Evolutionary conservation across 345 rosid species (phyloP).

Genomic region (Acer yangbiense): DNA sequence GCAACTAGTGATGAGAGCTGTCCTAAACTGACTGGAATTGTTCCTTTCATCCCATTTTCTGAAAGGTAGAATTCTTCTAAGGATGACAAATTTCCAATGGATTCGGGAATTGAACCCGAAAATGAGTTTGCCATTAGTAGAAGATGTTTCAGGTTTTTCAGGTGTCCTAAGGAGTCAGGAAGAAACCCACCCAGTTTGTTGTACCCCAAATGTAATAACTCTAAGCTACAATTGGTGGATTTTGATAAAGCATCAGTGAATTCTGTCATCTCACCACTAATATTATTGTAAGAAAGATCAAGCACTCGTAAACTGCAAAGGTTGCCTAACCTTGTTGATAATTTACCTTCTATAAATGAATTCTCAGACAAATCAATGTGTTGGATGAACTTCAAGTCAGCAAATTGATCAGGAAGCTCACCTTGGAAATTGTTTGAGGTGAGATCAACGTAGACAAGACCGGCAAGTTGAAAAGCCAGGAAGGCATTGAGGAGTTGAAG

Average conservation of each 20-base stretch:
- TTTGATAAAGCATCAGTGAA: conserved; percentile 3
- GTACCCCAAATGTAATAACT: conserved; percentile 20
- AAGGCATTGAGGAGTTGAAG: no score
- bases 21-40: conserved; percentile 26
- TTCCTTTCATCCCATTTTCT: conserved; percentile 20
- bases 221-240: conserved; percentile 22
- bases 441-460: no score
- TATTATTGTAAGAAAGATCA: conserved; percentile 12
- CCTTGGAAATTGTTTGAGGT: no score
- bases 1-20: conserved; percentile 8
- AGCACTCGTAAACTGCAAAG: no score
- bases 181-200: conserved; percentile 20
- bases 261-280: conserved; percentile 17
- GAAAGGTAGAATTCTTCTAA: conserved; percentile 12
- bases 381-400: no score
- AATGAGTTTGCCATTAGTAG: background rate
- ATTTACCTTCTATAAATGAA: no score
- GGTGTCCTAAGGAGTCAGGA: background rate
- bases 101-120: conserved; percentile 24
- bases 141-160: conserved; percentile 14
- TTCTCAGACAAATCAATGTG: no score
- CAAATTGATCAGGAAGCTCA: no score
- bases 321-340: no score
- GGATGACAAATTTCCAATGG: conserved; percentile 24
- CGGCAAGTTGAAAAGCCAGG: no score